These are phyloP conservation scores for Chlamydomonas reinhardtii DNA, from an alignment of 163 green algal genomes.

Conservation along the genomic window DNA sequence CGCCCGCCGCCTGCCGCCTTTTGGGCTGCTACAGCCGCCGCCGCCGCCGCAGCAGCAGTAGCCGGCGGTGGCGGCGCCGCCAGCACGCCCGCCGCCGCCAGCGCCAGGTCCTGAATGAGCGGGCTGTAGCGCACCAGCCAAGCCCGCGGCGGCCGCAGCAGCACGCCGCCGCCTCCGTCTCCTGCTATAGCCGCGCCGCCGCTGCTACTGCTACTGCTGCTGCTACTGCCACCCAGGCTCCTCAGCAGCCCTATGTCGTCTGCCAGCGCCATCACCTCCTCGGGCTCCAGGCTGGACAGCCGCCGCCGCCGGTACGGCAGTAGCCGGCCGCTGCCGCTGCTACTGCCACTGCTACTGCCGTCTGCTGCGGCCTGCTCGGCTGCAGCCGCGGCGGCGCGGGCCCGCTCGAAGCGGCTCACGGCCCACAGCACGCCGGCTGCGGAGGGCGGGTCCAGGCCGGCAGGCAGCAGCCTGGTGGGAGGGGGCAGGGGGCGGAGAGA, in stretches of 20 bases:
- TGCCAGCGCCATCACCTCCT: conserved; percentile 22
- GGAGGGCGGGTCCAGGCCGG: background rate
- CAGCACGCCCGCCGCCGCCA: conserved; percentile 11
- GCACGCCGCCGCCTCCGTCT: background rate
- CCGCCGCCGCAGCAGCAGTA: background rate
- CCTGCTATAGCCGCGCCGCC: background rate
- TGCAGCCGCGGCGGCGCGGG: background rate
- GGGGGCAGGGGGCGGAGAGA: background rate
- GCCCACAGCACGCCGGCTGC: conserved; percentile 35
- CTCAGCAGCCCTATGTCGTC: conserved; percentile 7
- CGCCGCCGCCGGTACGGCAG: conserved; percentile 20
- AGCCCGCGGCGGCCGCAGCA: conserved; percentile 22
- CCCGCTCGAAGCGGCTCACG: conserved; percentile 33
- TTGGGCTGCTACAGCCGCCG: background rate
- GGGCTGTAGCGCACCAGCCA: conserved; percentile 45
- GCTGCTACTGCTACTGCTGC: no score
- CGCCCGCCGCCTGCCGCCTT: no score
- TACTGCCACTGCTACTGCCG: background rate
- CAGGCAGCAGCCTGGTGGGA: conserved; percentile 7
- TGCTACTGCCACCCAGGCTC: background rate
- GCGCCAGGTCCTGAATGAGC: conserved; percentile 29
- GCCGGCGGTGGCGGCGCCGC: background rate
- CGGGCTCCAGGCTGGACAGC: background rate
- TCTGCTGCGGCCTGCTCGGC: background rate
- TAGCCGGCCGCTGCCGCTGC: background rate